phyloP scores from a whole-genome alignment of 495 filamentous ascomycete species.

The Pyronema domesticum region DNA sequence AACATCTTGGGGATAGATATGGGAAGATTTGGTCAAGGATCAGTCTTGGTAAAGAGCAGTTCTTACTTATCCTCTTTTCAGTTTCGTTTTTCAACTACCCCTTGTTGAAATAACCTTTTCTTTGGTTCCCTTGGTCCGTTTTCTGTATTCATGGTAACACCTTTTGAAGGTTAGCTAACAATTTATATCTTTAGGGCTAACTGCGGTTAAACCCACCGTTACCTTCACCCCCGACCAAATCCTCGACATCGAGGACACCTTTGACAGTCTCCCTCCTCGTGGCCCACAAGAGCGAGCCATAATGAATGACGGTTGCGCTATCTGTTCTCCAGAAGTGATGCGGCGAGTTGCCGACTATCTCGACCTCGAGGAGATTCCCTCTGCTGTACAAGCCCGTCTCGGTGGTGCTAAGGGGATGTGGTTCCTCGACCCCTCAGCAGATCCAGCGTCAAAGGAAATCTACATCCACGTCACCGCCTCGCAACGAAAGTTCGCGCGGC shows the following conservation, averaged over 20 bases:
- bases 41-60: slow-evolving; percentile 8
- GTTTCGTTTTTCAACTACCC: not conserved
- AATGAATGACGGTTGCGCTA: slow-evolving; percentile 72
- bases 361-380: slow-evolving; percentile 44
- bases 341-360: slow-evolving; percentile 39
- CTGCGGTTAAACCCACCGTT: slow-evolving; percentile 28
- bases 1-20: slow-evolving; percentile 8
- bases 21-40: slow-evolving; percentile 23
- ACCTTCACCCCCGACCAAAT: slow-evolving; percentile 26
- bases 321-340: slow-evolving; percentile 49
- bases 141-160: not conserved
- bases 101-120: too few species aligned
- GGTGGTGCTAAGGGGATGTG: slow-evolving; percentile 79
- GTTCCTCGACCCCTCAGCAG: slow-evolving; percentile 40
- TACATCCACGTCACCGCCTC: slow-evolving; percentile 71
- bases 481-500: slow-evolving; percentile 60
- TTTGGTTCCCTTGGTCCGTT: not conserved
- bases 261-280: slow-evolving; percentile 26
- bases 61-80: not conserved
- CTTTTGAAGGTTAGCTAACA: slow-evolving; percentile 1
- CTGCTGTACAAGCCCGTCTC: slow-evolving; percentile 64
- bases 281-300: slow-evolving; percentile 22
- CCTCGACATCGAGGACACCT: slow-evolving; percentile 11
- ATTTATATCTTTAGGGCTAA: slow-evolving; percentile 9
- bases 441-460: slow-evolving; percentile 20